These are phyloP conservation scores for Dissophora ornata DNA, from an alignment of 192 early-diverging fungal genomes.

Conservation along the genomic window DNA sequence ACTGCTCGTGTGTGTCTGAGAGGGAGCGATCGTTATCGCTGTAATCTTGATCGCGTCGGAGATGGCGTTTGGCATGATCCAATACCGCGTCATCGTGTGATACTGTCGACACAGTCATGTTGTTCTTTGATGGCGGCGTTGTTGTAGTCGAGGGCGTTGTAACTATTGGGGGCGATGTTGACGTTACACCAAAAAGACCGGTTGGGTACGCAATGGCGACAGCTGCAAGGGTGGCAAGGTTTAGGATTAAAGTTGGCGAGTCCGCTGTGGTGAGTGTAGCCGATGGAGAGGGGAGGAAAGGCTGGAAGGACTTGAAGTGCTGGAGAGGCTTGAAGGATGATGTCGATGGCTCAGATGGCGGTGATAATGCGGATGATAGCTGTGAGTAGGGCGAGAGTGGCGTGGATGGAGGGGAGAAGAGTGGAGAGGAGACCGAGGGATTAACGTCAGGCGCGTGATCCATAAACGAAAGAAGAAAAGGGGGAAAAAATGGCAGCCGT, in stretches of 20 bases:
- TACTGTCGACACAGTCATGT: constrained; percentile 17
- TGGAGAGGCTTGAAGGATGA: too few relatives aligned
- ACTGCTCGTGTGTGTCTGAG: constrained; percentile 8
- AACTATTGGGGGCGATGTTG: too few relatives aligned
- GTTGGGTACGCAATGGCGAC: not conserved
- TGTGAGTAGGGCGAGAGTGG: not conserved
- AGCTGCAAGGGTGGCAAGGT: constrained; percentile 12
- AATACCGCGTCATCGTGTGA: not conserved
- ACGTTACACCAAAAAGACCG: not conserved
- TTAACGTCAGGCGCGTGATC: constrained; percentile 4
- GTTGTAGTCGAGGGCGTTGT: not conserved
- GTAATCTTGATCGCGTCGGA: constrained; percentile 6
- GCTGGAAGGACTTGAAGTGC: too few relatives aligned
- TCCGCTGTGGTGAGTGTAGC: not conserved
- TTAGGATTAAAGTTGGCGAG: constrained; percentile 12
- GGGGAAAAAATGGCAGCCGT: not conserved
- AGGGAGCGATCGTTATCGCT: constrained; percentile 6
- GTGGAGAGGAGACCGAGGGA: not conserved
- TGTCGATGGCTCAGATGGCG: not conserved
- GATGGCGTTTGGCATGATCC: constrained; percentile 3
- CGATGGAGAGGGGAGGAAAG: not conserved
- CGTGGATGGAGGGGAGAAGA: not conserved
- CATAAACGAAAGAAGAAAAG: not conserved
- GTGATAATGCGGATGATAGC: not conserved
- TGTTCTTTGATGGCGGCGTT: constrained; percentile 2